Conservation (phyloP, 768 basidiomycete species). For the Rhodotorula taiwanensis region DNA sequence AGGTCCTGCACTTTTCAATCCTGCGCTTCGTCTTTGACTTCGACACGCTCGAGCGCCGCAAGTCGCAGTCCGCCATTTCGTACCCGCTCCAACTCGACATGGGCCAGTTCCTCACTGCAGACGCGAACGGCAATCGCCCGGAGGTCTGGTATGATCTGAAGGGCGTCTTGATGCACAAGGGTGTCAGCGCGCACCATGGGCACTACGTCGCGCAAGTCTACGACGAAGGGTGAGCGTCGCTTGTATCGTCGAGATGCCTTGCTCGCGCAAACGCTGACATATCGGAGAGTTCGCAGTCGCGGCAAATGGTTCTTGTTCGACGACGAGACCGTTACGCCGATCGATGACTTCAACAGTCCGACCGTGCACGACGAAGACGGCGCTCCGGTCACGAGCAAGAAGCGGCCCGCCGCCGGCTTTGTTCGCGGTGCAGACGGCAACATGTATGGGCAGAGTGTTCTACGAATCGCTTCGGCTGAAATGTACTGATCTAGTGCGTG, state of each 20-base stretch:
- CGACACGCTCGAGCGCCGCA: constrained; percentile 70
- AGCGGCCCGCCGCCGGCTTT: constrained; percentile 39
- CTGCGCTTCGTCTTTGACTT: constrained; percentile 88
- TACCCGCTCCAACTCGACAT: constrained; percentile 73
- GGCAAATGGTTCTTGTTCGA: constrained; percentile 85
- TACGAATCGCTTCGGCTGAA: rapidly evolving
- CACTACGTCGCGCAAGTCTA: constrained; percentile 82
- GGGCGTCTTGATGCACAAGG: constrained; percentile 82
- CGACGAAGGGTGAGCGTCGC: constrained; percentile 56
- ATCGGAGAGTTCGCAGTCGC: too few relatives aligned
- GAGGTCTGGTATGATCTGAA: constrained; percentile 65
- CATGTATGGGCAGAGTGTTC: background rate
- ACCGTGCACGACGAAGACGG: constrained; percentile 36
- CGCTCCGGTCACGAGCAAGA: constrained; percentile 41
- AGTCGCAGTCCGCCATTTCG: constrained; percentile 71
- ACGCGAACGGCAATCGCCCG: constrained; percentile 10
- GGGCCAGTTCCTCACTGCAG: constrained; percentile 53
- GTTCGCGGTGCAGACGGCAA: constrained; percentile 1
- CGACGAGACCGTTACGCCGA: constrained; percentile 66
- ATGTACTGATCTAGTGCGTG: rapidly evolving
- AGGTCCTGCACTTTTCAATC: constrained; percentile 76
- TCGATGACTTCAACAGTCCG: constrained; percentile 39
- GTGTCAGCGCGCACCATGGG: constrained; percentile 82
- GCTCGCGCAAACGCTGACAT: too few relatives aligned
- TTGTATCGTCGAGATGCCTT: too few relatives aligned